Percentiles rank a stretch among this genome's conserved stretches.
Evolutionary conservation across 2,329 filamentous ascomycete genomes (phyloP).

Genomic region (Fusarium fujikuroi): DNA sequence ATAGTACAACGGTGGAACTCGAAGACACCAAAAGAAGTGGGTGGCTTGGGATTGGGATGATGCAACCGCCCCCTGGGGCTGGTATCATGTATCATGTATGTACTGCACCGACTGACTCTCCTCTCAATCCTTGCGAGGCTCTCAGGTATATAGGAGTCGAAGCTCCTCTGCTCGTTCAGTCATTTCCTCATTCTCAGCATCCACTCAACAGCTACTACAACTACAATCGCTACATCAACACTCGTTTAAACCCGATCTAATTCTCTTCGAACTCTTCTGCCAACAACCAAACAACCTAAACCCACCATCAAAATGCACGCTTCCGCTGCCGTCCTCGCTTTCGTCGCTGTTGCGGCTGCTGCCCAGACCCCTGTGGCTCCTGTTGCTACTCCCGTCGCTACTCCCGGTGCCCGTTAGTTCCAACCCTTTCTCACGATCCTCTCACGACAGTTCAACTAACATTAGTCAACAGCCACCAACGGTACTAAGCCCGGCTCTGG

Average conservation of each 20-base stretch:
- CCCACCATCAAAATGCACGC: slow-evolving; percentile 39
- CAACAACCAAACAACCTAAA: slow-evolving; percentile 13
- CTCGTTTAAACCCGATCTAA: slow-evolving; percentile 30
- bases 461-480: slow-evolving; percentile 26
- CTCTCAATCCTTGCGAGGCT: slow-evolving; percentile 27
- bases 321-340: slow-evolving; percentile 42
- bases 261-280: slow-evolving; percentile 14
- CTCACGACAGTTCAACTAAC: slow-evolving; percentile 12
- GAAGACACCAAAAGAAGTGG: slow-evolving; percentile 19
- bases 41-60: slow-evolving; percentile 37
- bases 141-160: slow-evolving; percentile 36
- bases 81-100: slow-evolving; percentile 25
- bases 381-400: slow-evolving; percentile 30
- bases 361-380: slow-evolving; percentile 35
- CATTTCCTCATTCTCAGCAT: slow-evolving; percentile 9
- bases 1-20: slow-evolving; percentile 9
- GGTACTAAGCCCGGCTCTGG: slow-evolving; percentile 30
- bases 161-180: slow-evolving; percentile 19
- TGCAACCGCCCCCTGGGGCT: slow-evolving; percentile 40
- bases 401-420: slow-evolving; percentile 30
- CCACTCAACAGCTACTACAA: slow-evolving; percentile 13
- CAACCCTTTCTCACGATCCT: slow-evolving; percentile 21
- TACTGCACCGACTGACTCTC: slow-evolving; percentile 4
- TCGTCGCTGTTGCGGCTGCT: slow-evolving; percentile 41
- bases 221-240: slow-evolving; percentile 33